Evolutionary conservation across 108 stramenopile species (phyloP), one percentile per base, ranked within the genome.

Genomic region (Skeletonema tropicum): DNA sequence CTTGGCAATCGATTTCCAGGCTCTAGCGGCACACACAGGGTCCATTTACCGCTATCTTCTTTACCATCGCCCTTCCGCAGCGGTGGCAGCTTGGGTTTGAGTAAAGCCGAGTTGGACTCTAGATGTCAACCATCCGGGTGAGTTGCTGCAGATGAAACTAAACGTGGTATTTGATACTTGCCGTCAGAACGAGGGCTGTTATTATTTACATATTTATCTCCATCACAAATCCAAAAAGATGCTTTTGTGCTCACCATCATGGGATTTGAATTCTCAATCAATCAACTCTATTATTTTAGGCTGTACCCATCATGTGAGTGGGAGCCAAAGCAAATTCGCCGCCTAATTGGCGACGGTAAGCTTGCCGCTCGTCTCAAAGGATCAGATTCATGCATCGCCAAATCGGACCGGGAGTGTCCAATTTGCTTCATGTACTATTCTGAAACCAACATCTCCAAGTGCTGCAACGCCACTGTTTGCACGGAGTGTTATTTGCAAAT

Each of bases 401-500:
- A 75, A 36, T 60, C 74, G n/a, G 80, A 87, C 58, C 73, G 79
- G 14, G 95, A 96, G 80, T 96, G 95, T 82, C 95, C 92, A 62
- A 96, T 96, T 72, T 96, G 95, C 70, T 96, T 96, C 83, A 71
- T 93, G 79, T 79, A 87, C 67, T 96, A 89, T 73, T 52, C 60
- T 11, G 73, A 82, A 68, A 69, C 84, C 41, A 96, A 96, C 71
- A 59, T 74, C 6, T 89, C 95, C 64, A 85, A 82, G 38, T 96
- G 95, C 77, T 96, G 95, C 68, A 68, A 83, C 59, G 91, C 92
- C 29, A 66, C 75, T 32, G 80, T 96, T 25, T 96, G 95, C 67
- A 96, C 95, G 6, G 95, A 96, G 73, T 96, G 95, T 69, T 96
- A 80, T 67, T 60, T 96, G 55, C 94, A 96, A 74, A 89, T 96